Evolutionary conservation across 176 grass and related monocot genomes (phyloP).

Genomic region (Hsuehochloa calcarea): DNA sequence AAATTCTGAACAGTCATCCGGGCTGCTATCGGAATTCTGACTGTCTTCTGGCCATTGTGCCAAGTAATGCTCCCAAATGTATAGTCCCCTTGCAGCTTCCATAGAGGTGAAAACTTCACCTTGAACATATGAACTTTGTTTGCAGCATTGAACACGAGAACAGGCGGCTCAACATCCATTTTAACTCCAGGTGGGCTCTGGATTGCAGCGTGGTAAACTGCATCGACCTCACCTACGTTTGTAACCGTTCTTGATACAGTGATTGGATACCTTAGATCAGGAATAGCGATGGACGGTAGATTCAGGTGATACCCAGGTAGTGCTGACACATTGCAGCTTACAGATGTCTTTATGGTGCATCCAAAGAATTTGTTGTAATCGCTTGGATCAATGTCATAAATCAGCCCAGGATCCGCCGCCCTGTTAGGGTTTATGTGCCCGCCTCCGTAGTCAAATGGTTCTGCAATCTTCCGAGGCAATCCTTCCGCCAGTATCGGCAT

Average conservation of each 20-base stretch:
- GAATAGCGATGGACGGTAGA: slow-evolving; percentile 22
- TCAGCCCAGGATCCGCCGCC: slow-evolving; percentile 26
- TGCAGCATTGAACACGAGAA: slow-evolving; percentile 15
- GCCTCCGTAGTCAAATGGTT: slow-evolving; percentile 39
- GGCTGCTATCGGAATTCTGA: slow-evolving; percentile 23
- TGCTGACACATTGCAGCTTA: background rate
- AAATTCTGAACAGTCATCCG: slow-evolving; percentile 7
- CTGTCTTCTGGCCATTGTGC: background rate
- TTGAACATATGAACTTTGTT: slow-evolving; percentile 21
- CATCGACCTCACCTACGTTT: slow-evolving; percentile 16
- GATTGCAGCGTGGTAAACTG: background rate
- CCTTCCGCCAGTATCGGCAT: slow-evolving; percentile 39
- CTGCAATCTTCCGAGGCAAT: slow-evolving; percentile 17
- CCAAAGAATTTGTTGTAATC: slow-evolving; percentile 26
- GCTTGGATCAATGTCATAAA: slow-evolving; percentile 30
- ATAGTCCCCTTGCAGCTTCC: slow-evolving; percentile 38
- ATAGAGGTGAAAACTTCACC: slow-evolving; percentile 27
- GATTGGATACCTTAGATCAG: slow-evolving; percentile 10
- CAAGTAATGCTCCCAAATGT: slow-evolving; percentile 41
- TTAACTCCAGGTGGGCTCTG: slow-evolving; percentile 30
- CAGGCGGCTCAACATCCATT: slow-evolving; percentile 23
- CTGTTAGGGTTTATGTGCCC: slow-evolving; percentile 25
- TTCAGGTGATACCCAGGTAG: slow-evolving; percentile 21
- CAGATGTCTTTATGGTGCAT: background rate
- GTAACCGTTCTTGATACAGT: slow-evolving; percentile 17